Conservation (phyloP, 495 filamentous ascomycete species). For the Niebla homalea region DNA sequence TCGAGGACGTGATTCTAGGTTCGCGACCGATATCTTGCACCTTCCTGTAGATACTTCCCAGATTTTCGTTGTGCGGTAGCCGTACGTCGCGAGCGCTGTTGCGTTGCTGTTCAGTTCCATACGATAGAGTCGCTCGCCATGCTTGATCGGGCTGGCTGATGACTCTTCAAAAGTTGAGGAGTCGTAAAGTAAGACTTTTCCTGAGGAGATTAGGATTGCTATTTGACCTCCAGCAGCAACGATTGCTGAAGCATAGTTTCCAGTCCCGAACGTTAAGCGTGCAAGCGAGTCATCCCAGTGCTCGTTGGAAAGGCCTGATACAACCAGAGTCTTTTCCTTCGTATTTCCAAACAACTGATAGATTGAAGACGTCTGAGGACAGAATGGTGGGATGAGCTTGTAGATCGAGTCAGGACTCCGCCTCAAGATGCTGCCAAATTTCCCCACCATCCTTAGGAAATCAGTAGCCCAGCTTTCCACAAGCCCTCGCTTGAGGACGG, state of each 20-base stretch:
- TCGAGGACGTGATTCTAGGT: constrained; percentile 11
- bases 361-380: constrained; percentile 19
- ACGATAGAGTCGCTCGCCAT: constrained; percentile 14
- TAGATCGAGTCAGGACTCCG: constrained; percentile 23
- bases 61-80: constrained; percentile 11
- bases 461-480: constrained; percentile 27
- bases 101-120: constrained; percentile 11
- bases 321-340: neutral
- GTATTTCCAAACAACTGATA: constrained; percentile 13
- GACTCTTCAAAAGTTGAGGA: constrained; percentile 12
- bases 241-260: constrained; percentile 7
- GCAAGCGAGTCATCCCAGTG: constrained; percentile 20
- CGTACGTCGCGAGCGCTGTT: constrained; percentile 13
- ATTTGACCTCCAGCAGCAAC: constrained; percentile 7
- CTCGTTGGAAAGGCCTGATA: constrained; percentile 9
- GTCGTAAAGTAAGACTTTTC: constrained; percentile 11
- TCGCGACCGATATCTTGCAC: constrained; percentile 8
- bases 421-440: constrained; percentile 22
- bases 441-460: constrained; percentile 24
- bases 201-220: constrained; percentile 11
- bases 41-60: constrained; percentile 15
- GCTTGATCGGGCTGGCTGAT: constrained; percentile 8
- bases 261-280: constrained; percentile 9
- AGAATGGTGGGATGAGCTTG: constrained; percentile 25
- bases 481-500: constrained; percentile 10